phyloP scores from a whole-genome alignment of 768 basidiomycete species.

The Lactifluus volemus region DNA sequence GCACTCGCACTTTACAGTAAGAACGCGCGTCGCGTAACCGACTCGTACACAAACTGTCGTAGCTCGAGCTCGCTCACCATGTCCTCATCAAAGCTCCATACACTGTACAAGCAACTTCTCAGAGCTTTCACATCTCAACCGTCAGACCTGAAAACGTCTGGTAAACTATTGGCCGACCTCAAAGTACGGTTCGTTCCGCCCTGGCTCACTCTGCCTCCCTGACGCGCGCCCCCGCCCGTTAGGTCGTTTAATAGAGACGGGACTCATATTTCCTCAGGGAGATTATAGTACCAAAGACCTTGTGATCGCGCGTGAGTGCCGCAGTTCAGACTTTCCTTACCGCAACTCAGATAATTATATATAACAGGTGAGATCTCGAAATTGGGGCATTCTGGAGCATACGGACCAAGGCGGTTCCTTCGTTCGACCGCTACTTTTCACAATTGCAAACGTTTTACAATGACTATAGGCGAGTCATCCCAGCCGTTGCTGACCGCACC shows the following conservation, averaged over 20 bases:
- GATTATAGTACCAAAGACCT: slow-evolving; percentile 60
- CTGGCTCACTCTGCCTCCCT: not conserved
- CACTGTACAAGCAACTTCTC: slow-evolving; percentile 58
- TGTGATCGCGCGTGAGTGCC: slow-evolving; percentile 20
- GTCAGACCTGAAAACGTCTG: slow-evolving; percentile 61
- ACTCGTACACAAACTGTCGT: no score
- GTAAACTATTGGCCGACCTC: slow-evolving; percentile 54
- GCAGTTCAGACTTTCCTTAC: not conserved
- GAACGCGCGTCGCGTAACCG: slow-evolving; percentile 15
- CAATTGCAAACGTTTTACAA: slow-evolving; percentile 87
- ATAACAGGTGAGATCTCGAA: slow-evolving; percentile 85
- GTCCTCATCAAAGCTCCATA: slow-evolving; percentile 45
- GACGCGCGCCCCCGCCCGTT: not conserved
- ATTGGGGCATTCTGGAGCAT: slow-evolving; percentile 94
- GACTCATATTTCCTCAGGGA: slow-evolving; percentile 65
- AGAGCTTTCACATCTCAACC: slow-evolving; percentile 56
- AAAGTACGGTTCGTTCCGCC: slow-evolving; percentile 44
- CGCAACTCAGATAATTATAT: not conserved
- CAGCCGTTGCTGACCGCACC: not conserved
- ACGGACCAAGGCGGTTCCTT: slow-evolving; percentile 76
- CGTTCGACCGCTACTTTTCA: slow-evolving; percentile 92
- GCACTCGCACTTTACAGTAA: slow-evolving; percentile 29
- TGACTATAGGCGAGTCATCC: slow-evolving; percentile 55
- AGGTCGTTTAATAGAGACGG: slow-evolving; percentile 76
- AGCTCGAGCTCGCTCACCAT: slow-evolving; percentile 25